Conservation (phyloP, 305 asterid species). For the Andrographis paniculata region DNA sequence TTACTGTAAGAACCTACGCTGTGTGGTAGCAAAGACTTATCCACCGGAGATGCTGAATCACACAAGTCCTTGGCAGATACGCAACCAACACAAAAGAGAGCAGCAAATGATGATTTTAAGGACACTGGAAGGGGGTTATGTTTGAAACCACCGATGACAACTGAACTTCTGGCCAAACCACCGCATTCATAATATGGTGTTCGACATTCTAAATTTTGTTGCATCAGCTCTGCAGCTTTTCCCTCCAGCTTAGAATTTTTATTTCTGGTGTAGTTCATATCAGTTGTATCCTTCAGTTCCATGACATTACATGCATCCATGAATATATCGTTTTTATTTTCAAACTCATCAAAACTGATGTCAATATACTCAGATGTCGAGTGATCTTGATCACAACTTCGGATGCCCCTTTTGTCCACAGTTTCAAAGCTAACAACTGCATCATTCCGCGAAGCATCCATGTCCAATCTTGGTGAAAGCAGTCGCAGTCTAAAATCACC, state of each 20-base stretch:
- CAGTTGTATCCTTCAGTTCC: conserved; percentile 69
- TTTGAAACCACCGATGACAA: conserved; percentile 17
- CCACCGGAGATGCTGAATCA: conserved; percentile 14
- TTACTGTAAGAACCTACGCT: conserved; percentile 18
- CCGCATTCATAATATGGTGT: conserved; percentile 31
- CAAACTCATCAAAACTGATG: conserved; percentile 41
- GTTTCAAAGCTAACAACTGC: conserved; percentile 27
- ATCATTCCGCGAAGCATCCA: conserved; percentile 17
- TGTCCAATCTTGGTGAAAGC: conserved; percentile 19
- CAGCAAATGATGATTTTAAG: conserved; percentile 19
- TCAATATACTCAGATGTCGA: conserved; percentile 20
- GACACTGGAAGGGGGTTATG: conserved; percentile 17
- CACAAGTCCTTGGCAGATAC: conserved; percentile 4
- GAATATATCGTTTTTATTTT: conserved; percentile 66
- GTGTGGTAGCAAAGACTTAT: conserved; percentile 29
- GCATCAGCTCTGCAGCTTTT: conserved; percentile 23
- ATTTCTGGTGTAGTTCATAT: conserved; percentile 42
- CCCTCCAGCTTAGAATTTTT: conserved; percentile 32
- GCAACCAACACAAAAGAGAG: conserved; percentile 11
- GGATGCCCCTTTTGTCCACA: conserved; percentile 23
- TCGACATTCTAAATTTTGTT: conserved; percentile 22
- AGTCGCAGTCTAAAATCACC: conserved; percentile 35
- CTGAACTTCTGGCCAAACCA: conserved; percentile 24
- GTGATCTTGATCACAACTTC: conserved; percentile 23
- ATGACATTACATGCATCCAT: conserved; percentile 84